These are phyloP conservation scores for Breviolum minutum DNA, from an alignment of 73 alveolate species.

Conservation along the genomic window DNA sequence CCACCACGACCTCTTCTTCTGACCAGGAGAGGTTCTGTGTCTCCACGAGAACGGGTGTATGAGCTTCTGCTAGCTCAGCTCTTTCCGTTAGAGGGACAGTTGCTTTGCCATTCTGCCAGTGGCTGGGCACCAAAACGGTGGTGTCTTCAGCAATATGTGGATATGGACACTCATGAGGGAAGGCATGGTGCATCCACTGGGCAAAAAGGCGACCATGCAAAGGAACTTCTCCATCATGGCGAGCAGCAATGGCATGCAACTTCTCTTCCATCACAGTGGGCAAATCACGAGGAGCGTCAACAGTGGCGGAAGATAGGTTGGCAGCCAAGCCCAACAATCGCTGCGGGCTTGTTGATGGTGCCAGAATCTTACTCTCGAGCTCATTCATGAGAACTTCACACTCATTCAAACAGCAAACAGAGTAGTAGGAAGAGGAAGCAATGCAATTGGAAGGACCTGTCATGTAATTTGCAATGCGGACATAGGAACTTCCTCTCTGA, in stretches of 20 bases:
- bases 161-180: slow-evolving; percentile 88
- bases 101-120: slow-evolving; percentile 12
- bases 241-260: slow-evolving; percentile 59
- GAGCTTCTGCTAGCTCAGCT: slow-evolving; percentile 43
- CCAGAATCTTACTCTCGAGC: slow-evolving; percentile 33
- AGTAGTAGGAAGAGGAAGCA: slow-evolving; percentile 71
- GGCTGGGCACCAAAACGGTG: slow-evolving; percentile 11
- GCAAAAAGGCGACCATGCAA: slow-evolving; percentile 82
- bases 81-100: slow-evolving; percentile 14
- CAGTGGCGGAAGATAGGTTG: slow-evolving; percentile 59
- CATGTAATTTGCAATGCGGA: slow-evolving; percentile 84
- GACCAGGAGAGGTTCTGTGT: slow-evolving; percentile 50
- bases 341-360: slow-evolving; percentile 36
- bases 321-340: slow-evolving; percentile 25
- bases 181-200: slow-evolving; percentile 90
- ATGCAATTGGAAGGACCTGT: slow-evolving; percentile 83
- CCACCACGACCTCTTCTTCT: slow-evolving; percentile 46
- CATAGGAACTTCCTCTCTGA: slow-evolving; percentile 14
- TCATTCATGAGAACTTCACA: slow-evolving; percentile 68
- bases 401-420: slow-evolving; percentile 85
- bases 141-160: slow-evolving; percentile 51
- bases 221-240: slow-evolving; percentile 63
- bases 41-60: background rate
- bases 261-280: slow-evolving; percentile 48
- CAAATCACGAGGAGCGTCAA: slow-evolving; percentile 56